These are phyloP conservation scores for Trichoderma parareesei DNA, from an alignment of 495 filamentous ascomycete species.

Conservation along the genomic window DNA sequence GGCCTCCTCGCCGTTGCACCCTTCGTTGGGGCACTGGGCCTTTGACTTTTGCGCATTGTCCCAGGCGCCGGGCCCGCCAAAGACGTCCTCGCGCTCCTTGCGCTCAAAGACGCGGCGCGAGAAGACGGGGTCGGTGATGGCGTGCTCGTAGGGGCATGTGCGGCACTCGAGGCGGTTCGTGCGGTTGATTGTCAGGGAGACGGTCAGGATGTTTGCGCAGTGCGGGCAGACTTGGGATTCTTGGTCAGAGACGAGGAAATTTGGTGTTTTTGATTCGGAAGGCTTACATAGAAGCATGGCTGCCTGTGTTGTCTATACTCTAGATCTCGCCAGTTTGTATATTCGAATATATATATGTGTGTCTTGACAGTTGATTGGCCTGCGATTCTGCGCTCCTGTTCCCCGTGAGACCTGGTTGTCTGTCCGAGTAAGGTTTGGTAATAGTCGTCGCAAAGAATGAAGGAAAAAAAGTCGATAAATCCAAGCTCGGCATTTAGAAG, in stretches of 20 bases:
- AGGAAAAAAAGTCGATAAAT: background rate
- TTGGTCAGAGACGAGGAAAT: background rate
- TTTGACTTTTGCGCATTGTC: slow-evolving; percentile 74
- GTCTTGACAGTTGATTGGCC: background rate
- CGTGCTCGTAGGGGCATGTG: slow-evolving; percentile 83
- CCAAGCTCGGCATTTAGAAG: background rate
- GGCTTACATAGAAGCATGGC: slow-evolving; percentile 63
- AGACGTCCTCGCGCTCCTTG: slow-evolving; percentile 84
- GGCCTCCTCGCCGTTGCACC: slow-evolving; percentile 69
- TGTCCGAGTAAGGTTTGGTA: too few relatives aligned
- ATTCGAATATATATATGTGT: background rate
- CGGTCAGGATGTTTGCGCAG: slow-evolving; percentile 82
- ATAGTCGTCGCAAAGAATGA: too few relatives aligned
- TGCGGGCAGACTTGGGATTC: slow-evolving; percentile 71
- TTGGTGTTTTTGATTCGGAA: background rate
- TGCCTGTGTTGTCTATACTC: slow-evolving; percentile 6
- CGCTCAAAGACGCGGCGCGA: slow-evolving; percentile 67
- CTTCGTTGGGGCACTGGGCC: slow-evolving; percentile 69
- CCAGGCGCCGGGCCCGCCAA: slow-evolving; percentile 81
- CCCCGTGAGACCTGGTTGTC: too few relatives aligned
- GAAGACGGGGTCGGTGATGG: slow-evolving; percentile 62
- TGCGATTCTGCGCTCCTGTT: too few relatives aligned
- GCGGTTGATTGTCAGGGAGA: slow-evolving; percentile 37
- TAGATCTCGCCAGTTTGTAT: background rate
- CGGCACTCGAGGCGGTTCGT: slow-evolving; percentile 77